These are phyloP conservation scores for Boletellus deceptivus DNA, from an alignment of 1,284 basidiomycete genomes.

Conservation along the genomic window DNA sequence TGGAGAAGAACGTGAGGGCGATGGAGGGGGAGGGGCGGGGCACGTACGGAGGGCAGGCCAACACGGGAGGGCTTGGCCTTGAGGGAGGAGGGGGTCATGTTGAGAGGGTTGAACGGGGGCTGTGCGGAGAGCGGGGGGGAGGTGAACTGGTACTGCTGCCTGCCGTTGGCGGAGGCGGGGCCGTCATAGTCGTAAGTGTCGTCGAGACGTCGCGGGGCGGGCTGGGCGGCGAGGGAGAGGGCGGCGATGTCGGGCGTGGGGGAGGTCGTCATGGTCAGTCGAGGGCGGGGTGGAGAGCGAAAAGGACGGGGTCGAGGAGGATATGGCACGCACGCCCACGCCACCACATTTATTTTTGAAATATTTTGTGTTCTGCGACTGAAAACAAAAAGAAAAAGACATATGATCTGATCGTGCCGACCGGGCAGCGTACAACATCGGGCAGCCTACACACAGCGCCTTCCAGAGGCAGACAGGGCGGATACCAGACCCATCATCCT, in stretches of 20 bases:
- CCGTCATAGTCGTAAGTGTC: slow-evolving; percentile 81
- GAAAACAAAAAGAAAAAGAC: no score
- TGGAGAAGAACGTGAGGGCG: slow-evolving; percentile 30
- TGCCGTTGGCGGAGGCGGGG: slow-evolving; percentile 45
- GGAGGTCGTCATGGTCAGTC: slow-evolving; percentile 66
- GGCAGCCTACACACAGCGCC: background rate
- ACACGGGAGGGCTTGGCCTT: slow-evolving; percentile 69
- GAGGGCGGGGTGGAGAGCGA: slow-evolving; percentile 1
- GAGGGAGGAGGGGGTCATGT: slow-evolving; percentile 63
- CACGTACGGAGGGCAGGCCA: slow-evolving; percentile 68
- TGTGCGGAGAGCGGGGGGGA: slow-evolving; percentile 64
- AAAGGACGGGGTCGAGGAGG: slow-evolving; percentile 4
- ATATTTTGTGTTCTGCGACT: background rate
- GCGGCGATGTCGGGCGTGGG: slow-evolving; percentile 73
- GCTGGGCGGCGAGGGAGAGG: slow-evolving; percentile 62
- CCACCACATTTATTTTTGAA: slow-evolving; percentile 25
- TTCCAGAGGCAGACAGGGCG: background rate
- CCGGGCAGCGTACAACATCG: background rate
- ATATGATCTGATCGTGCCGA: no score
- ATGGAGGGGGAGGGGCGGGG: slow-evolving; percentile 14
- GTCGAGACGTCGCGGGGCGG: slow-evolving; percentile 72
- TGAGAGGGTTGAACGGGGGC: slow-evolving; percentile 61
- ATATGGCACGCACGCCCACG: slow-evolving; percentile 26
- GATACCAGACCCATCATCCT: no score
- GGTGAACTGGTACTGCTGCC: slow-evolving; percentile 66